phyloP scores from a whole-genome alignment of 768 basidiomycete genomes.

The Phaeotremella fagi region DNA sequence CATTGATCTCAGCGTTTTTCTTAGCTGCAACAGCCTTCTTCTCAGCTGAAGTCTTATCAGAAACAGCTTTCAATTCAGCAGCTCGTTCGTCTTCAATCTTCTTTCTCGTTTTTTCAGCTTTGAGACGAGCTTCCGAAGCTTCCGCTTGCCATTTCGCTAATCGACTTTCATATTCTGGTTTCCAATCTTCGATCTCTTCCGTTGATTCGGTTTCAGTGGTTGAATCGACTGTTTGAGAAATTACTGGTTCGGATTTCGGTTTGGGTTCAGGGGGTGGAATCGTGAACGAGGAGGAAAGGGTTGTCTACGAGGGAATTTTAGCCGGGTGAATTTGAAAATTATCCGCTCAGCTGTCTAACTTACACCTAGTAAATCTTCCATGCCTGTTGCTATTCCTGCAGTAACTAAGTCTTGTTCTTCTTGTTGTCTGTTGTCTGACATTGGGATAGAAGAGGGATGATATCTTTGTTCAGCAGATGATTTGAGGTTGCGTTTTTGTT shows the following conservation, averaged over 20 bases:
- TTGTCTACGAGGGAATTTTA: conserved; percentile 14
- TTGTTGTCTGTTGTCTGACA: conserved; percentile 37
- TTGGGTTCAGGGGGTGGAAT: conserved; percentile 22
- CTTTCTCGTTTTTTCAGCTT: conserved; percentile 32
- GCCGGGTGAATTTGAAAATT: conserved; percentile 59
- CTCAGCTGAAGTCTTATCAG: conserved; percentile 10
- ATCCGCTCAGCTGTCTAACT: conserved; percentile 53
- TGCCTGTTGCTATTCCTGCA: conserved; percentile 18
- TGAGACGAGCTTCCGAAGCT: conserved; percentile 35
- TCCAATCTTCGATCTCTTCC: conserved; percentile 34
- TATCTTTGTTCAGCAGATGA: too few relatives aligned
- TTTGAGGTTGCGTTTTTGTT: too few relatives aligned
- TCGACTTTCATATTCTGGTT: conserved; percentile 31
- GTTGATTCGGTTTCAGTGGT: conserved; percentile 5
- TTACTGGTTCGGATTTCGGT: conserved; percentile 2
- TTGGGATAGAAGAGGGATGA: conserved; percentile 1
- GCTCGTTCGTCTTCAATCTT: conserved; percentile 32
- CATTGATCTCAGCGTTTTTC: conserved; percentile 11
- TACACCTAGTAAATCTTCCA: conserved; percentile 54
- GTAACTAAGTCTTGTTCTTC: conserved; percentile 30
- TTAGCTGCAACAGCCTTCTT: conserved; percentile 21
- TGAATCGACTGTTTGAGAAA: conserved; percentile 14
- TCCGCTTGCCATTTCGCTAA: conserved; percentile 31
- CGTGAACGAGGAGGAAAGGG: conserved; percentile 24
- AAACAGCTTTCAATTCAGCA: conserved; percentile 11